Evolutionary conservation across 306 rosid species (phyloP).

Genomic region (Morella rubra): DNA sequence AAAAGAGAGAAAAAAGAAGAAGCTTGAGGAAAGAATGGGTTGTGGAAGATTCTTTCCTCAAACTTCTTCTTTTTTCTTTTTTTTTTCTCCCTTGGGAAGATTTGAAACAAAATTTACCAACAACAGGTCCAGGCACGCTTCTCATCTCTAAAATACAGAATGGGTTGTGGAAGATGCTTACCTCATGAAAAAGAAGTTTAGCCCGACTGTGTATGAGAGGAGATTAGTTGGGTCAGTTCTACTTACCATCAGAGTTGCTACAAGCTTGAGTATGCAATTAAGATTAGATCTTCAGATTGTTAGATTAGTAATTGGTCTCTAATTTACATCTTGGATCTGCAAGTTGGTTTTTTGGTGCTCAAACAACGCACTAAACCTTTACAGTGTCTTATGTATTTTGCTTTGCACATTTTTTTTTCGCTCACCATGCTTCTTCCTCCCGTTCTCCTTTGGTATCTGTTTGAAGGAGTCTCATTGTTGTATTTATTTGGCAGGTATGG

Average conservation of each 20-base stretch:
- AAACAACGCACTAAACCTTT: not conserved
- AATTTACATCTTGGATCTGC: not conserved
- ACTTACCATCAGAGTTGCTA: not conserved
- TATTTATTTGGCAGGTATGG: constrained; percentile 53
- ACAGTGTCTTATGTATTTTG: not conserved
- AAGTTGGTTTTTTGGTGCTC: constrained; percentile 2
- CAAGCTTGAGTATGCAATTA: not conserved
- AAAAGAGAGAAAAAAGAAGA: too few species aligned
- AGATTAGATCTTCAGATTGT: too few species aligned
- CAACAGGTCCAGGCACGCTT: too few species aligned
- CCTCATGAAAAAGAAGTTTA: not conserved
- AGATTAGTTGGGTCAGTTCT: not conserved
- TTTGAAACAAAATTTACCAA: too few species aligned
- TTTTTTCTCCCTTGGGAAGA: too few species aligned
- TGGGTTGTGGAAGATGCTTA: not conserved
- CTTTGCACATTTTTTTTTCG: not conserved
- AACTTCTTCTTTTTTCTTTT: too few species aligned
- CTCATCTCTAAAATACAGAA: too few species aligned
- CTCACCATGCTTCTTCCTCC: not conserved
- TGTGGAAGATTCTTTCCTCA: not conserved
- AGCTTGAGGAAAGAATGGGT: not conserved
- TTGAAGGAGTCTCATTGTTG: not conserved
- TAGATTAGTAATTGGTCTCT: not conserved
- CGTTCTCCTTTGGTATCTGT: not conserved
- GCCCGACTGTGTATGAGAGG: not conserved